These are phyloP conservation scores for Asparagopsis taxiformis DNA, from an alignment of 31 red algal genomes.

Conservation along the genomic window DNA sequence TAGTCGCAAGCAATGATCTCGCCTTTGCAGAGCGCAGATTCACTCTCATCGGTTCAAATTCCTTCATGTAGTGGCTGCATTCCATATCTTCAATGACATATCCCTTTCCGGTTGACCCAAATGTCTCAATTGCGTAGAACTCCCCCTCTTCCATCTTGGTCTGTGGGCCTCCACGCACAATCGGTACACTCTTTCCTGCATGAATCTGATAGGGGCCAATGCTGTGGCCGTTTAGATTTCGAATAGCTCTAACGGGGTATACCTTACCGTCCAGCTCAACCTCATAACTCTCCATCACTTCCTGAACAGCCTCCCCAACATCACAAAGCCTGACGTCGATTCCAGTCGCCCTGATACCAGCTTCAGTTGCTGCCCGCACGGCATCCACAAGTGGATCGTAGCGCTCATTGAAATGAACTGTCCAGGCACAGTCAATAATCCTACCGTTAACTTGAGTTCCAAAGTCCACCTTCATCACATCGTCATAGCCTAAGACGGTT, in stretches of 20 bases:
- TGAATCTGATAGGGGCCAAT: constrained; percentile 98
- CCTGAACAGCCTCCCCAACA: constrained; percentile 92
- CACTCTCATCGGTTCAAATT: constrained; percentile 82
- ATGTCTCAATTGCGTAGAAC: constrained; percentile 99
- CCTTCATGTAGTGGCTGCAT: constrained; percentile 99
- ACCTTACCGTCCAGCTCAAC: constrained; percentile 94
- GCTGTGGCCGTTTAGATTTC: constrained; percentile 97
- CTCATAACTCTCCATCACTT: constrained; percentile 98
- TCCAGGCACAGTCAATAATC: constrained; percentile 98
- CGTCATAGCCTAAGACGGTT: constrained; percentile 78
- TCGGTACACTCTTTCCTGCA: constrained; percentile 98
- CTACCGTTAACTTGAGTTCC: constrained; percentile 94
- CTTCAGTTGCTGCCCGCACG: constrained; percentile 90
- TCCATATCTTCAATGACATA: constrained; percentile 92
- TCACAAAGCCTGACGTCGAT: constrained; percentile 96
- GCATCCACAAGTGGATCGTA: constrained; percentile 90
- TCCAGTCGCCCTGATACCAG: constrained; percentile 84
- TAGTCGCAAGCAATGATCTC: constrained; percentile 75
- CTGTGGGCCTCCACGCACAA: constrained; percentile 79
- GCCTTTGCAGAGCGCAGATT: constrained; percentile 79
- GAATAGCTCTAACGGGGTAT: constrained; percentile 85
- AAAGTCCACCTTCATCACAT: constrained; percentile 99
- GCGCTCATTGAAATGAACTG: constrained; percentile 89
- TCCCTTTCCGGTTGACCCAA: constrained; percentile 94
- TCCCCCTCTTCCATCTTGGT: constrained; percentile 98